Conservation (phyloP, 1,139 yeast species). For the Pichia terricola region DNA sequence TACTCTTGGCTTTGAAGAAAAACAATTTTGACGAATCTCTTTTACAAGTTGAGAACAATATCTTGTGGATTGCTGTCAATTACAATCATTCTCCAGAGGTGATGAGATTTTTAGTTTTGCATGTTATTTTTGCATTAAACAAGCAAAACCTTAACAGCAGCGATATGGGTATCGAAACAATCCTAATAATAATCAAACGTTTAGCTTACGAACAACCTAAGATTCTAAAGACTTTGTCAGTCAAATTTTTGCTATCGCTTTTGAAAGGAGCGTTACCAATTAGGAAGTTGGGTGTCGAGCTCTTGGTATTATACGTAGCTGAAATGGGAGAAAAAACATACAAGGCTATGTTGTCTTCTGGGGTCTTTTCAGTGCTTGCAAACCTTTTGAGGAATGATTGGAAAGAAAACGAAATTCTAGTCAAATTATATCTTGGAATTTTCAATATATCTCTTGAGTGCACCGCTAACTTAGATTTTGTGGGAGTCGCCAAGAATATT, state of each 20-base stretch:
- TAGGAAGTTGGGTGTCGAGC: slow-evolving; percentile 37
- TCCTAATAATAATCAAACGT: background rate
- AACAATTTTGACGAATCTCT: slow-evolving; percentile 30
- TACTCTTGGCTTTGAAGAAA: slow-evolving; percentile 43
- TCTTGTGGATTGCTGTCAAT: slow-evolving; percentile 30
- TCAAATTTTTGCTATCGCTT: slow-evolving; percentile 54
- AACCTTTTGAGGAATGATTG: slow-evolving; percentile 38
- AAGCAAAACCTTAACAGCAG: background rate
- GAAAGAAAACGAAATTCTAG: slow-evolving; percentile 26
- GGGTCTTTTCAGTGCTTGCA: slow-evolving; percentile 48
- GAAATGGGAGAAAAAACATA: slow-evolving; percentile 28
- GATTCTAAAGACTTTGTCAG: slow-evolving; percentile 1
- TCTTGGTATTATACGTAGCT: slow-evolving; percentile 41
- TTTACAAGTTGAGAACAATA: slow-evolving; percentile 27
- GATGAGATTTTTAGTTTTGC: slow-evolving; percentile 32
- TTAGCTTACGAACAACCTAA: background rate
- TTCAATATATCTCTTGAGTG: background rate
- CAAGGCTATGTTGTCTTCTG: slow-evolving; percentile 37
- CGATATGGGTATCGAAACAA: background rate
- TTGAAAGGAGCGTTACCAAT: slow-evolving; percentile 35
- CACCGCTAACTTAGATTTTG: no score
- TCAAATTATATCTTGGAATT: background rate
- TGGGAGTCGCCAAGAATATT: no score
- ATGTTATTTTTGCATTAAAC: slow-evolving; percentile 29
- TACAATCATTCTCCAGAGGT: slow-evolving; percentile 32